A percentile compares a stretch with the other conserved stretches of the same genome.
These are phyloP conservation scores for Sphaerosporella brunnea DNA, from an alignment of 495 filamentous ascomycete species.

Conservation along the genomic window DNA sequence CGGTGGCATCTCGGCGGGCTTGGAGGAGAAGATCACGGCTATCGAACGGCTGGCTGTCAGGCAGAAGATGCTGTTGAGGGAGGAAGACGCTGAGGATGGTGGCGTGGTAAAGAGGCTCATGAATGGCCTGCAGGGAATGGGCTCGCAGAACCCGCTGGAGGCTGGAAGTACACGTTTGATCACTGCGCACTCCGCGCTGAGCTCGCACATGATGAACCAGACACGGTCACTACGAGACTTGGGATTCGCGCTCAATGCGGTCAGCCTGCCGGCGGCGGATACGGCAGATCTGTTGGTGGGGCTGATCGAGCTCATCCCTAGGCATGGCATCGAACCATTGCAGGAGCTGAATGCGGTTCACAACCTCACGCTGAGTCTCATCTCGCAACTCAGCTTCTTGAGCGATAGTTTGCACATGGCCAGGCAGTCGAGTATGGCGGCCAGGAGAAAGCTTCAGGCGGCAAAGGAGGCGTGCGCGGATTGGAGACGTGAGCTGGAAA, in stretches of 20 bases:
- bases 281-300: conserved; percentile 37
- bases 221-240: conserved; percentile 66
- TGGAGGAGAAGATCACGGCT: conserved; percentile 25
- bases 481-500: conserved; percentile 62
- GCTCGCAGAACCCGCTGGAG: conserved; percentile 43
- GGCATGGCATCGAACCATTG: conserved; percentile 23
- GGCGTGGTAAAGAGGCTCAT: conserved; percentile 33
- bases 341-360: conserved; percentile 38
- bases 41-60: conserved; percentile 20
- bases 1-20: conserved; percentile 4
- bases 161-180: conserved; percentile 44
- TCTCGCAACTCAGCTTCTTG: conserved; percentile 61
- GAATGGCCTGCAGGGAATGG: conserved; percentile 55
- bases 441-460: conserved; percentile 53
- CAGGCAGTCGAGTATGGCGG: conserved; percentile 66
- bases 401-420: conserved; percentile 90
- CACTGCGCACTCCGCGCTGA: conserved; percentile 70
- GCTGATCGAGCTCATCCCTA: conserved; percentile 36
- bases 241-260: conserved; percentile 40
- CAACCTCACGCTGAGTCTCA: conserved; percentile 55
- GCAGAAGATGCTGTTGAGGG: conserved; percentile 11
- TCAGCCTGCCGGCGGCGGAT: conserved; percentile 35
- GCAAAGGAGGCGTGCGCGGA: conserved; percentile 69
- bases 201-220: conserved; percentile 70
- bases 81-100: conserved; percentile 8